These are phyloP conservation scores for Lanmaoa pseudosensibilis DNA, from an alignment of 768 basidiomycete genomes.

Conservation along the genomic window DNA sequence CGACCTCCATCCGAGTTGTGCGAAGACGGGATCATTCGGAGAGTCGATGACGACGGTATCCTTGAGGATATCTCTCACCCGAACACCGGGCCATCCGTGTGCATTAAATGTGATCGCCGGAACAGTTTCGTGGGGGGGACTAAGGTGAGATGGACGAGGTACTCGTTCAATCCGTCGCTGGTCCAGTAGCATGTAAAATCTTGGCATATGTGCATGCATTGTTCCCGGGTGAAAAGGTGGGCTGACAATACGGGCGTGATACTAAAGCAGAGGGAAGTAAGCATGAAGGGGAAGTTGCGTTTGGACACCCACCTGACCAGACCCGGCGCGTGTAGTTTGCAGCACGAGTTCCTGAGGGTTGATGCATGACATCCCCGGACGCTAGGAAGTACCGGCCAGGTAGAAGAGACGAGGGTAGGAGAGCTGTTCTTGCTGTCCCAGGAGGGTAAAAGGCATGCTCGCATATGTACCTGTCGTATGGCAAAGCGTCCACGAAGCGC, in stretches of 20 bases:
- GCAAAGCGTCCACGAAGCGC: too few species aligned
- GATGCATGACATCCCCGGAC: background rate
- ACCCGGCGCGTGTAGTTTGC: background rate
- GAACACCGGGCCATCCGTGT: background rate
- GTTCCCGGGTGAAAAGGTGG: background rate
- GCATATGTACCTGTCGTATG: background rate
- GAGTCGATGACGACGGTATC: background rate
- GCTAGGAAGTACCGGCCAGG: background rate
- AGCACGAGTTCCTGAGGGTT: background rate
- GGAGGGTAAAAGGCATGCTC: background rate
- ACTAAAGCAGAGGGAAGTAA: background rate
- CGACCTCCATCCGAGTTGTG: background rate
- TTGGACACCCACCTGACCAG: background rate
- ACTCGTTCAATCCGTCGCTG: background rate
- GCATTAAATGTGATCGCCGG: background rate
- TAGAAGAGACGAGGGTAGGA: too few species aligned
- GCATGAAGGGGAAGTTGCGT: background rate
- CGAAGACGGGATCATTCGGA: background rate
- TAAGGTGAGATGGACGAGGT: background rate
- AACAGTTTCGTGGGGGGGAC: background rate
- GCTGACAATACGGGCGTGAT: background rate
- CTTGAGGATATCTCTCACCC: background rate
- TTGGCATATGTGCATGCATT: conserved; percentile 1
- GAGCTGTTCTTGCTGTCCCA: too few species aligned
- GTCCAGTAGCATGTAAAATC: background rate